phyloP scores from a whole-genome alignment of 164 flowering plant genomes.

The Aristolochia fimbriata region DNA sequence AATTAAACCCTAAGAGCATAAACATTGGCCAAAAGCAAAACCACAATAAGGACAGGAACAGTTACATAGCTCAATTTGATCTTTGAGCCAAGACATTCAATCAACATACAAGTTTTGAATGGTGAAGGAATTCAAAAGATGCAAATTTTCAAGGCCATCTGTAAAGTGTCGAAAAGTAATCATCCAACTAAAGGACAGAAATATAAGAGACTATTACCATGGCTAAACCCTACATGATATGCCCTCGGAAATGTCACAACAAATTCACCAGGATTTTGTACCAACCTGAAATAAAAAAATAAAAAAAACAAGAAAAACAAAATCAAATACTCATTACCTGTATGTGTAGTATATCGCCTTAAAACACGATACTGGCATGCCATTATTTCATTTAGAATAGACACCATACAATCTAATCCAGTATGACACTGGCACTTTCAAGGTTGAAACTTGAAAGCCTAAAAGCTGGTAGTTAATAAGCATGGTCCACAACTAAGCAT shows the following conservation, averaged over 20 bases:
- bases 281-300: constrained; percentile 41
- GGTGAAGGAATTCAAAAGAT: background rate
- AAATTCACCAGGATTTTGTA: constrained; percentile 97
- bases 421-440: too few relatives aligned
- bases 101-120: too few relatives aligned
- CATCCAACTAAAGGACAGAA: background rate
- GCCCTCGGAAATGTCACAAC: constrained; percentile 99
- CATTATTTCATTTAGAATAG: background rate
- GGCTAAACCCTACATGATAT: constrained; percentile 98
- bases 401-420: background rate
- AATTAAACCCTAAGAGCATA: constrained; percentile 63
- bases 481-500: constrained; percentile 4
- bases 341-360: background rate
- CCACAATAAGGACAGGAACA: background rate
- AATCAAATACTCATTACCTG: background rate
- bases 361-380: background rate
- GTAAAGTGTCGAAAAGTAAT: too few relatives aligned
- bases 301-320: background rate
- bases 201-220: constrained; percentile 47
- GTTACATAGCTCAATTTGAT: too few relatives aligned
- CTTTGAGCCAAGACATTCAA: too few relatives aligned
- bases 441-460: too few relatives aligned
- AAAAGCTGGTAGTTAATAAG: background rate
- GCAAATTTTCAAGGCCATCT: too few relatives aligned
- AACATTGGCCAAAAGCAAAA: background rate